A percentile compares a stretch with the other conserved stretches of the same genome.
Evolutionary conservation across 257 asterid species (phyloP).

Genomic region (Cynanchum wilfordii): DNA sequence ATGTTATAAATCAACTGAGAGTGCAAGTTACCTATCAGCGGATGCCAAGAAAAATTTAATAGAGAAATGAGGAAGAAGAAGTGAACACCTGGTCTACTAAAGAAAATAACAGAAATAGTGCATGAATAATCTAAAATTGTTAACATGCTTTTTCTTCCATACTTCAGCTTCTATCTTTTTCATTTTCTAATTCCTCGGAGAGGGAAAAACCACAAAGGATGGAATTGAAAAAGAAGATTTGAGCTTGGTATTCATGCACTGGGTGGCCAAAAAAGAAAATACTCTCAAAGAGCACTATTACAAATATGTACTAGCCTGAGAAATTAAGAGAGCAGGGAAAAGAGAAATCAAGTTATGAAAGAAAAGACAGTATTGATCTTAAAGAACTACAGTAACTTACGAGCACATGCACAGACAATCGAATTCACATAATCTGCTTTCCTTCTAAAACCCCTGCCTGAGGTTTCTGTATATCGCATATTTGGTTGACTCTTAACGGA

Average conservation of each 20-base stretch:
- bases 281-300: background rate
- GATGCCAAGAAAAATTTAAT: no score
- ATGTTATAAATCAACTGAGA: background rate
- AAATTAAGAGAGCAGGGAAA: background rate
- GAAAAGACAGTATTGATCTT: background rate
- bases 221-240: constrained; percentile 1
- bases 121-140: background rate
- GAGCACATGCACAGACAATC: constrained; percentile 90
- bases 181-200: background rate
- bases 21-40: background rate
- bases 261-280: no score
- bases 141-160: background rate
- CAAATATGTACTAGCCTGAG: background rate
- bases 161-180: no score
- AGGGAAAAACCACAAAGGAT: background rate
- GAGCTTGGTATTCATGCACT: background rate
- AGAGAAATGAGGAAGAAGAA: background rate
- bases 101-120: background rate
- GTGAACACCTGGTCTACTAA: background rate
- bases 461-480: constrained; percentile 53
- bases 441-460: constrained; percentile 77
- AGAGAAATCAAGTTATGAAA: background rate
- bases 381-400: constrained; percentile 49
- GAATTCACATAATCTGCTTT: constrained; percentile 80
- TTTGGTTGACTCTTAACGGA: constrained; percentile 83